Evolutionary conservation across 2,329 filamentous ascomycete genomes (phyloP).

Genomic region (Rhynchosporium secalis): DNA sequence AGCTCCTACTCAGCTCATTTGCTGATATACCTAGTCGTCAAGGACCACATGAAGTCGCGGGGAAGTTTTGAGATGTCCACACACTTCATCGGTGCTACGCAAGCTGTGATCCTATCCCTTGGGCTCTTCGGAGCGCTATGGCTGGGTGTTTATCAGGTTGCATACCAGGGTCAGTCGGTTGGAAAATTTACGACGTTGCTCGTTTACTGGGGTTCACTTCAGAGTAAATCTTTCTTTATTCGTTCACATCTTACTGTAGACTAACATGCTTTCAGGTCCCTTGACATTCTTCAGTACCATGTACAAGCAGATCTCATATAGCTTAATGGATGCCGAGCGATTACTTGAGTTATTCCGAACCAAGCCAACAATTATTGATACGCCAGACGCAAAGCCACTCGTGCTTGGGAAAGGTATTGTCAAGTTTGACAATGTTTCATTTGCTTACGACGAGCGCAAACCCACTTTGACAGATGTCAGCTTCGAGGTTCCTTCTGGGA

Average conservation of each 20-base stretch:
- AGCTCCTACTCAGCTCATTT: background rate
- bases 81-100: constrained; percentile 50
- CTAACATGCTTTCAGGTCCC: constrained; percentile 35
- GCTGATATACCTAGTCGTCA: constrained; percentile 37
- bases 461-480: constrained; percentile 40
- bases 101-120: constrained; percentile 52
- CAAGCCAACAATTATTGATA: constrained; percentile 55
- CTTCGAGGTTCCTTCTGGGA: constrained; percentile 41
- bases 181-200: constrained; percentile 65
- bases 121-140: constrained; percentile 47
- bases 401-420: constrained; percentile 43
- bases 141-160: constrained; percentile 35
- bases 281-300: constrained; percentile 45
- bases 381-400: constrained; percentile 47
- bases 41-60: constrained; percentile 42
- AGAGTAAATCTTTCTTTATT: constrained; percentile 35
- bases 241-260: constrained; percentile 18
- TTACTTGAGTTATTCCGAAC: constrained; percentile 57
- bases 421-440: constrained; percentile 41
- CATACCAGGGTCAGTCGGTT: constrained; percentile 48
- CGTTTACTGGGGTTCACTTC: constrained; percentile 61
- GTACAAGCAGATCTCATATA: constrained; percentile 50
- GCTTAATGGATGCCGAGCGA: constrained; percentile 65
- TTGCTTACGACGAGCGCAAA: constrained; percentile 41
- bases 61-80: constrained; percentile 40